Base-by-base conservation (phyloP, 2,329 filamentous ascomycete species). In the Exophiala xenobiotica region DNA sequence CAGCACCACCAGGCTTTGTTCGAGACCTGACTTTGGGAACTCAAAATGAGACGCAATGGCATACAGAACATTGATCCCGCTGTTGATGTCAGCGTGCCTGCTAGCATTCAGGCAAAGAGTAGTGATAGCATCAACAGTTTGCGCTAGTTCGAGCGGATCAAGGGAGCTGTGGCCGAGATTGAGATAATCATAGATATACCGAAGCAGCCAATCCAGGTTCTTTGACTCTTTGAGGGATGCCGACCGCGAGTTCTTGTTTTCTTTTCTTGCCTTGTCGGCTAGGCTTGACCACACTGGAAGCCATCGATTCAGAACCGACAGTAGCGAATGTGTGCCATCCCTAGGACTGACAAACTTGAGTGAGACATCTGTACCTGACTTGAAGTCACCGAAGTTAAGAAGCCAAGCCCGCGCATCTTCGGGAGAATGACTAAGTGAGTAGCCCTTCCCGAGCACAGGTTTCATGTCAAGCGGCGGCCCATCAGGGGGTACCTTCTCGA, bases 341-440 rank as follows among this genome's bases (percentile, higher is more conserved):
- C 46, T 42, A 16, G 53, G 40, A 40, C 56, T 49, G 24, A 42
- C 18, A 14, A 61, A 52, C 23, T 46, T 49, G 35, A 33, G 38
- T 7, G 59, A 61, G 7, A 61, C 59, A 29, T 59, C 51, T 24
- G 59, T 61, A 3, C 49, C 57, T 11, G 57, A 45, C 12, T 58
- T 51, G n/a, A 56, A 38, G 29, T 56, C 38, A 7, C 51, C 56
- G 40, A 61, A 58, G 3, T 41, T 38, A 38, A 53, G 12, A 27
- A 61, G 54, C 59, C 56, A 59, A 6, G 43, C 44, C 42, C 55
- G 55, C 39, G 52, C 55, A 26, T 58, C 55, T 9, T 58, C 55
- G 4, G 55, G 52, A 12, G 45, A 46, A 27, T 53, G 46, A 16
- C 35, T 27, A 22, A 58, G 12, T 8, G 41, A 23, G 9, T 44